These are phyloP conservation scores for Sugiyamaella grinbergsii DNA, from an alignment of 1,139 yeast species.

Conservation along the genomic window DNA sequence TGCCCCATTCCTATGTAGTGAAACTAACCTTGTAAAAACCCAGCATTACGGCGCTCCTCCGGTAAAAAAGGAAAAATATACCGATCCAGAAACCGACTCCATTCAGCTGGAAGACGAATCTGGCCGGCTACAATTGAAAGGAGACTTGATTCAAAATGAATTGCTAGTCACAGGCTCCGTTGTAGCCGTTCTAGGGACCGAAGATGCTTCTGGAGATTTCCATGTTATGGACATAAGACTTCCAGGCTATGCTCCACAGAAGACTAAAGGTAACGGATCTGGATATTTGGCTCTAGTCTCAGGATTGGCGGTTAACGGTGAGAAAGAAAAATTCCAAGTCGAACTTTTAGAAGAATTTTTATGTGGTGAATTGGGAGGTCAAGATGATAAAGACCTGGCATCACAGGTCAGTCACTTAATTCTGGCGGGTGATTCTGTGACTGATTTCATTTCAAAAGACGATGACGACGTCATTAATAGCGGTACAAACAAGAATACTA, in stretches of 20 bases:
- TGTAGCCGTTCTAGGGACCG: slow-evolving; percentile 84
- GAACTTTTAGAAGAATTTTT: slow-evolving; percentile 72
- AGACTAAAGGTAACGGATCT: slow-evolving; percentile 17
- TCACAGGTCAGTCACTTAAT: slow-evolving; percentile 56
- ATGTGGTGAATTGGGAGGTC: slow-evolving; percentile 63
- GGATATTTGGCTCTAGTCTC: slow-evolving; percentile 64
- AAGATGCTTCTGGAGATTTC: slow-evolving; percentile 79
- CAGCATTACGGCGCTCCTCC: slow-evolving; percentile 47
- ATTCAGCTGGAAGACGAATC: slow-evolving; percentile 80
- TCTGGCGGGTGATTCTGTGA: slow-evolving; percentile 77
- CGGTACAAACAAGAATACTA: slow-evolving; percentile 23
- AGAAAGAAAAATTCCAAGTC: slow-evolving; percentile 49
- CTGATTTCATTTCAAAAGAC: slow-evolving; percentile 25
- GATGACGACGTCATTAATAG: slow-evolving; percentile 17
- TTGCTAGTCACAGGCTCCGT: slow-evolving; percentile 84
- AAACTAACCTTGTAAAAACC: not conserved
- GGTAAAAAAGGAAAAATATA: slow-evolving; percentile 48
- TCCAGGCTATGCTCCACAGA: slow-evolving; percentile 66
- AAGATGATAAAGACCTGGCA: slow-evolving; percentile 38
- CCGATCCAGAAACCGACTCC: slow-evolving; percentile 59
- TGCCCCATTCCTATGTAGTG: no score
- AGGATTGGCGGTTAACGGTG: slow-evolving; percentile 62
- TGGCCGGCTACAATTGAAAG: slow-evolving; percentile 78
- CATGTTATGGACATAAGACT: slow-evolving; percentile 78
- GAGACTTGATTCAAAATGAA: slow-evolving; percentile 54